These are phyloP conservation scores for Fusarium brevicatenulatum DNA, from an alignment of 2,329 filamentous ascomycete species.

Conservation along the genomic window DNA sequence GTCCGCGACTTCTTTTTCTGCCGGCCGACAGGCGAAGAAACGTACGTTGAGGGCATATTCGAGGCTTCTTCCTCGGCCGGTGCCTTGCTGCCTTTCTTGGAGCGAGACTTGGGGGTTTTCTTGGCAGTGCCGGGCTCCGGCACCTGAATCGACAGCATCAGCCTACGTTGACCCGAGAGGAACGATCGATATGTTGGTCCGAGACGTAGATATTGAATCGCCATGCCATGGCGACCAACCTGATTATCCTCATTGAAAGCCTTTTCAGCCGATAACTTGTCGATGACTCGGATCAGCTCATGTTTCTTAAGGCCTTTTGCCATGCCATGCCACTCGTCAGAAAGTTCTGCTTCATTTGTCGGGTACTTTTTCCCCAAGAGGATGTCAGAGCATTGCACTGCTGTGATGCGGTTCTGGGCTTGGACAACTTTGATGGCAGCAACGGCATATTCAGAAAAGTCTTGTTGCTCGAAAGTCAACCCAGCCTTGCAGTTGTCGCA, in stretches of 20 bases:
- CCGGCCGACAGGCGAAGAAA: conserved; percentile 63
- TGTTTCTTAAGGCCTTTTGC: conserved; percentile 76
- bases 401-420: conserved; percentile 70
- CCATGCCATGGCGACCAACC: conserved; percentile 66
- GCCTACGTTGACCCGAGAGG: conserved; percentile 55
- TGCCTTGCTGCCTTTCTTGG: conserved; percentile 52
- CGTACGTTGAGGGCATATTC: conserved; percentile 57
- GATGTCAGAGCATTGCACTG: conserved; percentile 85
- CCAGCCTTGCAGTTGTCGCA: conserved; percentile 92
- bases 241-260: conserved; percentile 76
- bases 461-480: conserved; percentile 74
- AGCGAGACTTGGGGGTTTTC: conserved; percentile 46
- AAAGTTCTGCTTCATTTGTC: conserved; percentile 62
- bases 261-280: conserved; percentile 77
- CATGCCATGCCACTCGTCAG: conserved; percentile 71
- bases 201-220: conserved; percentile 75
- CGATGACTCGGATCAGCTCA: conserved; percentile 86
- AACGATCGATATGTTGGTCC: conserved; percentile 57
- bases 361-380: conserved; percentile 76
- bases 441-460: conserved; percentile 80
- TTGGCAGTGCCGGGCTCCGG: conserved; percentile 46
- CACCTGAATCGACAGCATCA: conserved; percentile 57
- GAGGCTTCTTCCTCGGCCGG: conserved; percentile 50
- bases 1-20: conserved; percentile 44
- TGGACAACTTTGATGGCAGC: conserved; percentile 76